Base-by-base conservation (phyloP, 164 flowering plant genomes). In the Amborella trichopoda region DNA sequence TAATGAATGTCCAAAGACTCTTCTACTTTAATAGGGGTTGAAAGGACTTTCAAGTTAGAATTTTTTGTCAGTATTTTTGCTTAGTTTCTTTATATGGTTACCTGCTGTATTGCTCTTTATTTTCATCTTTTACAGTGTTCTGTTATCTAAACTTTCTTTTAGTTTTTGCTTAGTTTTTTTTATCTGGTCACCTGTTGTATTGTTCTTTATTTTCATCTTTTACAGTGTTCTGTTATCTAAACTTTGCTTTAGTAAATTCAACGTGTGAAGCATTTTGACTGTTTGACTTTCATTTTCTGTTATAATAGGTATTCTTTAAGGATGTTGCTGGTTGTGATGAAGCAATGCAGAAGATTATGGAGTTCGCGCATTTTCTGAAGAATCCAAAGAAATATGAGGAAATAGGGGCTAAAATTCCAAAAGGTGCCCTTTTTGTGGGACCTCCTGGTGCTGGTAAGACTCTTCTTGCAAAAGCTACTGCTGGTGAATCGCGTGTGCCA, bases 321-420 rank as follows among this genome's bases (percentile, higher is more conserved):
- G 95, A 88, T 76, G 95, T 89, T 37, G 95, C 90, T 72, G 95
- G 95, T 20, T 80, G 87, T 71, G 97, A 89, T 64, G 95, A 89
- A 55, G 97, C 97, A 50, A 89, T 85, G 65, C 88, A 77, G 63
- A 95, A 90, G 65, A 79, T 90, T 40, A 83, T 85, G 95, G 97
- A 90, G 57, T 81, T 90, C 64, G 95, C 85, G 40, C 95, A 85
- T 61, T 85, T 83, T 47, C 84, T 90, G 5, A 83, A 83, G 55
- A 85, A 83, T 52, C 97, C 95, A 0, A 81, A 76, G 71, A 85
- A 85, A 49, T 85, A 83, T 62, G 86, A 81, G 60, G 94, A 80
- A 0, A 42, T 84, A 36, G 97, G 97, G 41, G 94, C 97, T 1
- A 84, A 78, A 59, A 84, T 88, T 58, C 97, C 97, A 4, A 88